Conservation (phyloP, 2,329 filamentous ascomycete species). For the Pyrenochaeta sp. region DNA sequence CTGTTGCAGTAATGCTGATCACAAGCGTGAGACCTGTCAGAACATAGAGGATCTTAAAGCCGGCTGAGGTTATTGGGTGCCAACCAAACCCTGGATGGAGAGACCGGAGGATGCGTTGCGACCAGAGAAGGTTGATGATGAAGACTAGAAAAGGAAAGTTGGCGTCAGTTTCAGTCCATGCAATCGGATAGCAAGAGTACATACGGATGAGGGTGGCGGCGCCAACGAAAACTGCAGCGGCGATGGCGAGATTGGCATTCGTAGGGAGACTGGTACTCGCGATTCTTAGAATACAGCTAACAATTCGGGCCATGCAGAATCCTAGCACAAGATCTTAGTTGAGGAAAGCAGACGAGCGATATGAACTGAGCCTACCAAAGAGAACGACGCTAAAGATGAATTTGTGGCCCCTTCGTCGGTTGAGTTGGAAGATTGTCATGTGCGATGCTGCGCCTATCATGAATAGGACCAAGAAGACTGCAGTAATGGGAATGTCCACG, state of each 20-base stretch:
- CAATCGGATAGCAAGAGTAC: no score
- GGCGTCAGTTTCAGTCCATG: no score
- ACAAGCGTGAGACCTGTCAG: slow-evolving; percentile 68
- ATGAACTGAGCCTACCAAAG: slow-evolving; percentile 42
- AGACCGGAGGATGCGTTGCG: slow-evolving; percentile 77
- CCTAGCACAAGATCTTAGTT: slow-evolving; percentile 23
- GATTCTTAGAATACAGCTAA: slow-evolving; percentile 51
- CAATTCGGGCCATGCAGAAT: slow-evolving; percentile 55
- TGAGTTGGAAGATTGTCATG: slow-evolving; percentile 53
- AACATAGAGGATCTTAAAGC: slow-evolving; percentile 67
- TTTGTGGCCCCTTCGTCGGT: slow-evolving; percentile 49
- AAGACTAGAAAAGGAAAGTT: slow-evolving; percentile 59
- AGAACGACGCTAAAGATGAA: slow-evolving; percentile 53
- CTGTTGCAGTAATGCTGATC: slow-evolving; percentile 70
- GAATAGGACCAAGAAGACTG: slow-evolving; percentile 54
- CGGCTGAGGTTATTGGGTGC: slow-evolving; percentile 61
- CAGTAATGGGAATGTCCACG: slow-evolving; percentile 52
- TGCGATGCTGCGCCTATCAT: slow-evolving; percentile 49
- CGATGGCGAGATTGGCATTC: slow-evolving; percentile 61
- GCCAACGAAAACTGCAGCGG: slow-evolving; percentile 73
- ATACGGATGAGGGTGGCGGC: slow-evolving; percentile 72
- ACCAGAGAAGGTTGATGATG: slow-evolving; percentile 79
- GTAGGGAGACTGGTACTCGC: slow-evolving; percentile 39
- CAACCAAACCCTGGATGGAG: slow-evolving; percentile 77
- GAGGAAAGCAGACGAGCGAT: no score